Conservation (phyloP, 2,329 filamentous ascomycete genomes). For the Phialocephala subalpina region DNA sequence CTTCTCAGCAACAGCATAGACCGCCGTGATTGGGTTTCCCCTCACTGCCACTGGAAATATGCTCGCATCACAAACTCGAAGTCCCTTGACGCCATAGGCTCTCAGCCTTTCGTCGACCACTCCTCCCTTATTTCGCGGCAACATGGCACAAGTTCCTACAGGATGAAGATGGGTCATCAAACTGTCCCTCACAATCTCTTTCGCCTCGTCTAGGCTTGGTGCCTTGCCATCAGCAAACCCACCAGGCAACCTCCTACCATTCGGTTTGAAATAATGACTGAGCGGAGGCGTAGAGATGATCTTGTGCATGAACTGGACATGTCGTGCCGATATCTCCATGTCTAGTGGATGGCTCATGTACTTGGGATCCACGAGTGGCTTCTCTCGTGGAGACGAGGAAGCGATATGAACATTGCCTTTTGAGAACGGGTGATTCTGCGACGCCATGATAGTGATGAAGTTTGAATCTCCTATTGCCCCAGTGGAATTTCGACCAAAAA, state of each 20-base stretch:
- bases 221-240: neutral
- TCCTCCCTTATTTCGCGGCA: constrained; percentile 43
- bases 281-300: neutral
- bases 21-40: constrained; percentile 60
- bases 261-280: neutral
- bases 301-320: constrained; percentile 8
- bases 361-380: constrained; percentile 8
- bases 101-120: constrained; percentile 45
- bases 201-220: constrained; percentile 6
- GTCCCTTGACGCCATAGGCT: constrained; percentile 45
- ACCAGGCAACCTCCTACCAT: neutral
- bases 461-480: neutral
- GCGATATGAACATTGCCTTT: constrained; percentile 7
- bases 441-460: neutral
- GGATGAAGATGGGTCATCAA: constrained; percentile 46
- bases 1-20: constrained; percentile 60
- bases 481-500: neutral
- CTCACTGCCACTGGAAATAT: constrained; percentile 49
- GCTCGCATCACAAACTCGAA: constrained; percentile 50
- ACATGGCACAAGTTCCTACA: constrained; percentile 47
- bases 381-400: neutral
- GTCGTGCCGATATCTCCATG: constrained; percentile 1
- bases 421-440: constrained; percentile 9
- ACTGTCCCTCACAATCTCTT: constrained; percentile 42
- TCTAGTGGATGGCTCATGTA: constrained; percentile 14